Evolutionary conservation across 768 basidiomycete genomes (phyloP).

Genomic region (Boletus sp.): DNA sequence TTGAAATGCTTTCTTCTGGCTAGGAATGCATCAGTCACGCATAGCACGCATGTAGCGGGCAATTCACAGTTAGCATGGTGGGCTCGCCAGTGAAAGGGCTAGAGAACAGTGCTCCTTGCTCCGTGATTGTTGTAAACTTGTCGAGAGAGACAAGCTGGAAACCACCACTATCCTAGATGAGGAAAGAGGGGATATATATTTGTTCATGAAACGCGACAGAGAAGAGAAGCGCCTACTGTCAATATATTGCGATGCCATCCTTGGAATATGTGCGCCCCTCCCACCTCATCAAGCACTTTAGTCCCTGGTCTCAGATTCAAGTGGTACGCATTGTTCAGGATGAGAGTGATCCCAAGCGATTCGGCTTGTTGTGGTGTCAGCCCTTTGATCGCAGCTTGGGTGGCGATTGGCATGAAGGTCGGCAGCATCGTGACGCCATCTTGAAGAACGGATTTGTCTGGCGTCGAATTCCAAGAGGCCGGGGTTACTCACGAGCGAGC

Average conservation of each 20-base stretch:
- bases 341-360: constrained; percentile 74
- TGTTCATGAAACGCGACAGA: background rate
- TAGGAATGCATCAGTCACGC: constrained; percentile 28
- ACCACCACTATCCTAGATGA: constrained; percentile 75
- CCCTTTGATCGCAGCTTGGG: constrained; percentile 89
- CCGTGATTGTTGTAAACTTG: constrained; percentile 83
- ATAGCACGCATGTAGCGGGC: background rate
- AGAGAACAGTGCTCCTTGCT: constrained; percentile 82
- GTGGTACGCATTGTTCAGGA: constrained; percentile 90
- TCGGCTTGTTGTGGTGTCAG: constrained; percentile 84
- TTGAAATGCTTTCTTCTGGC: constrained; percentile 90
- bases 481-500: constrained; percentile 57
- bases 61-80: constrained; percentile 78
- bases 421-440: constrained; percentile 82
- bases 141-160: constrained; percentile 84
- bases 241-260: constrained; percentile 84
- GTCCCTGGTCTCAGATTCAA: constrained; percentile 83
- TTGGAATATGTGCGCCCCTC: constrained; percentile 88
- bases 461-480: constrained; percentile 2
- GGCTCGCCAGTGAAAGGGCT: constrained; percentile 86
- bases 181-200: background rate
- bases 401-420: constrained; percentile 93
- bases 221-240: constrained; percentile 48
- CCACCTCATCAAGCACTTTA: constrained; percentile 64
- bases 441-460: constrained; percentile 25